phyloP scores from a whole-genome alignment of 2,329 filamentous ascomycete species.

The Hypoxylon sp. region DNA sequence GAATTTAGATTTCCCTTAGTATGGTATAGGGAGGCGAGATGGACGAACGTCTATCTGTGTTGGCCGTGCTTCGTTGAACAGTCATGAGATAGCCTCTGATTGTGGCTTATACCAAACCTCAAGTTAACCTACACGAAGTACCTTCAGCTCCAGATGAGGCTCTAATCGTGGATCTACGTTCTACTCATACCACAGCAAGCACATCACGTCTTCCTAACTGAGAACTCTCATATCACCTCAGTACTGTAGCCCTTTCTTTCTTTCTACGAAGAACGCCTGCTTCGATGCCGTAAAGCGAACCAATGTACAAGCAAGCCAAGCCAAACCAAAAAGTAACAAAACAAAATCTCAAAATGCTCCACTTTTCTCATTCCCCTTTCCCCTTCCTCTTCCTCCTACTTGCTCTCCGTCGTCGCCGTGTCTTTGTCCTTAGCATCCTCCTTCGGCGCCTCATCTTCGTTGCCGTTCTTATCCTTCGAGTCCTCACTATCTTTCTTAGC shows the following conservation, averaged over 20 bases:
- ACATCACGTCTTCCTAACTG: background rate
- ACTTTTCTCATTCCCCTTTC: constrained; percentile 15
- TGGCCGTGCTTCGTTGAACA: background rate
- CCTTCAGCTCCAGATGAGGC: background rate
- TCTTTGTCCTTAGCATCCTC: constrained; percentile 27
- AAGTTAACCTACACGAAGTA: background rate
- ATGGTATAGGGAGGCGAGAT: background rate
- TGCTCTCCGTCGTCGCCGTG: constrained; percentile 32
- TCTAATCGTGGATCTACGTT: constrained; percentile 1
- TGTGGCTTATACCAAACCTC: background rate
- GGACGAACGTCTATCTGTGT: background rate
- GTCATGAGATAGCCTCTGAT: background rate
- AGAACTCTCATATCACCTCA: constrained; percentile 6
- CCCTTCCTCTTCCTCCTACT: constrained; percentile 19
- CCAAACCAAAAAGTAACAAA: constrained; percentile 21
- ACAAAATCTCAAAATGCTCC: constrained; percentile 12
- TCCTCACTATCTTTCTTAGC: constrained; percentile 15
- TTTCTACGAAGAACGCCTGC: constrained; percentile 46
- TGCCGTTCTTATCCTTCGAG: constrained; percentile 29
- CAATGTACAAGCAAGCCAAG: constrained; percentile 31
- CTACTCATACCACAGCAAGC: too few species aligned
- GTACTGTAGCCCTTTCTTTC: constrained; percentile 26
- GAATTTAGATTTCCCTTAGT: background rate
- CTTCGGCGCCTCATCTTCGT: constrained; percentile 5
- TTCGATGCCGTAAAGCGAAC: constrained; percentile 36